phyloP scores from a whole-genome alignment of 768 basidiomycete species.

The Russula compacta region DNA sequence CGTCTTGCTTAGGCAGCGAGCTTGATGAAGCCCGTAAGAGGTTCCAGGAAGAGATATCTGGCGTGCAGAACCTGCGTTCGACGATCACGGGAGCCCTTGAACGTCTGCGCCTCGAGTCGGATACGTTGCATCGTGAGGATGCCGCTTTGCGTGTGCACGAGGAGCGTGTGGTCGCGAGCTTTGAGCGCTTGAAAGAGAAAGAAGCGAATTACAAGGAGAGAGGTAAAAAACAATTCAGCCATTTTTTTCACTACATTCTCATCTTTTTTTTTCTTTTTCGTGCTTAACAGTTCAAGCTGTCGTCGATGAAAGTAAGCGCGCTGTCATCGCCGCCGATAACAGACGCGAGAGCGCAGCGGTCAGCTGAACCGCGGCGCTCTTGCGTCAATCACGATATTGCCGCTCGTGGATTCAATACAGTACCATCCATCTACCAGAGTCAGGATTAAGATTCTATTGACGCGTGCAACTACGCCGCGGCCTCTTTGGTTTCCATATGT shows the following conservation, averaged over 20 bases:
- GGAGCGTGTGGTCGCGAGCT: constrained; percentile 30
- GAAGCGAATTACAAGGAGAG: constrained; percentile 35
- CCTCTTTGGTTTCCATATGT: not conserved
- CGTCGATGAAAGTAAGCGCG: constrained; percentile 38
- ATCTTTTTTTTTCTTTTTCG: not conserved
- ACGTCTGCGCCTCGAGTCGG: constrained; percentile 32
- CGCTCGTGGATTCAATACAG: not conserved
- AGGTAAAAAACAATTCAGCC: constrained; percentile 24
- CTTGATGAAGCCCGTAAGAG: constrained; percentile 48
- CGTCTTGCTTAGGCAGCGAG: constrained; percentile 38
- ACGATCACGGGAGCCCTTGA: constrained; percentile 39
- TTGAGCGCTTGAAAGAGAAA: constrained; percentile 34
- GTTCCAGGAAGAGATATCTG: constrained; percentile 55
- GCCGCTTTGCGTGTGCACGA: constrained; percentile 35
- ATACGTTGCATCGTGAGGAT: constrained; percentile 35
- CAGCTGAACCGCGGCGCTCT: not conserved
- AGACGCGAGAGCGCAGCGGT: constrained; percentile 30
- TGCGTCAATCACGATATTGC: not conserved
- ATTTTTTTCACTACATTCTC: not conserved
- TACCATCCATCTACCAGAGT: not conserved
- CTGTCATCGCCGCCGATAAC: constrained; percentile 36
- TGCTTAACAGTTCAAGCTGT: constrained; percentile 30
- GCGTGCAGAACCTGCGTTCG: constrained; percentile 46
- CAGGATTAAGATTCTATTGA: not conserved
- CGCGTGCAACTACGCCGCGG: not conserved